Base-by-base conservation (phyloP, 2,329 filamentous ascomycete species). In the Balansia obtecta region DNA sequence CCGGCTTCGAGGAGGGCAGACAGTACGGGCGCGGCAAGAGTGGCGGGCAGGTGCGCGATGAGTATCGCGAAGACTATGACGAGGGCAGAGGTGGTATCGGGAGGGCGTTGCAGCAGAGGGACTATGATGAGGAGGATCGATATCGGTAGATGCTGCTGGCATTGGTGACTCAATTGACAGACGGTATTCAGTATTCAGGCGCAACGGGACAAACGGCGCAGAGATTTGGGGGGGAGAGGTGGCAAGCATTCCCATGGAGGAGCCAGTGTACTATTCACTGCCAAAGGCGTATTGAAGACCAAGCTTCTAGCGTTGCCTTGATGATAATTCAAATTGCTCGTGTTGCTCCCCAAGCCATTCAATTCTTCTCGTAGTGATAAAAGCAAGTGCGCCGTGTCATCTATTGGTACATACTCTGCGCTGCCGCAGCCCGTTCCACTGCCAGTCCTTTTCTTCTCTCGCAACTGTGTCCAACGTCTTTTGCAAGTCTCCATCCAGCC, bases 21-120 rank as follows among this genome's bases (percentile, higher is more conserved):
- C 93, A 98, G 71, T 98, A 96, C 66, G 93, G 89, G 55, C 83
- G 91, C 49, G 91, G 91, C 61, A 95, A 95, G 73, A 95, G 88
- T 53, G 93, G 93, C 52, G 93, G 93, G 4, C 93, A 98, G 71
- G 93, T 98, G 55, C 82, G 93, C 57, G 93, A 98, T 65, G 94
- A 98, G 73, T 98, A 97, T 69, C 82, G 93, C 44, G 88, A 96
- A 66, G 93, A 98, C 71, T 98, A 84, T 64, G 93, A 98, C 65
- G 91, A 95, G 53, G 93, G 93, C 15, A 79, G 93, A 59, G 93
- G 93, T 58, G 93, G 93, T 11, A 81, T 90, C 58, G 91, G 93
- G 42, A 78, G 90, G 56, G 87, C 87, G 51, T 75, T 89, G 53
- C 80, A 82, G 57, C 60, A 58, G 40, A 37, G 16, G 15, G 47